phyloP scores from a whole-genome alignment of 352 stramenopile species.

The Elongisporangium prolatum region DNA sequence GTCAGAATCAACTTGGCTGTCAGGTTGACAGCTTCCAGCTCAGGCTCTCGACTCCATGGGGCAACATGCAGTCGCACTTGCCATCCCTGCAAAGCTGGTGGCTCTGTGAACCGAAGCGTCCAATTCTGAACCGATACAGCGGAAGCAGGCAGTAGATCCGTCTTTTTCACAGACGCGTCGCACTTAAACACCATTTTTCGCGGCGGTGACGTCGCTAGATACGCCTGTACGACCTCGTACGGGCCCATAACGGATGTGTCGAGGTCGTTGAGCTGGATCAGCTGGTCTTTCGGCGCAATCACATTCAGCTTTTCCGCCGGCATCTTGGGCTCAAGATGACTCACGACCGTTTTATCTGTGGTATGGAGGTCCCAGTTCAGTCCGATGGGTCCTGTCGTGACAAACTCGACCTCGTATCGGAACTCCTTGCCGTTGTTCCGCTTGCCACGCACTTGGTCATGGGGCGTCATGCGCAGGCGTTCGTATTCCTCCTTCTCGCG shows the following conservation, averaged over 20 bases:
- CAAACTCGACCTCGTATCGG: constrained; percentile 61
- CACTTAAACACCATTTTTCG: constrained; percentile 49
- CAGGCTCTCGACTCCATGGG: constrained; percentile 46
- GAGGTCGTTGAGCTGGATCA: constrained; percentile 64
- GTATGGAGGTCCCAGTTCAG: constrained; percentile 69
- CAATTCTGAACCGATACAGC: constrained; percentile 31
- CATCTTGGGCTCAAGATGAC: constrained; percentile 46
- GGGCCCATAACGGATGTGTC: constrained; percentile 53
- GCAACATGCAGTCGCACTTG: constrained; percentile 46
- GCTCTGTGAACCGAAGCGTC: constrained; percentile 41
- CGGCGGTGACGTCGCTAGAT: constrained; percentile 30
- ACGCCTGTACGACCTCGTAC: constrained; percentile 45
- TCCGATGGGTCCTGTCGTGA: constrained; percentile 45
- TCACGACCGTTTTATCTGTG: constrained; percentile 44
- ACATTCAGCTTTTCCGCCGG: constrained; percentile 40
- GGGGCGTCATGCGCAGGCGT: constrained; percentile 49
- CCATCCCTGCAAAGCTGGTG: constrained; percentile 43
- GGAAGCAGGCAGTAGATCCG: constrained; percentile 2
- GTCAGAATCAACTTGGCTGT: constrained; percentile 24
- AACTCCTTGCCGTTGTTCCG: constrained; percentile 47
- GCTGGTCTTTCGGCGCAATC: constrained; percentile 47
- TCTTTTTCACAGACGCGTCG: constrained; percentile 19
- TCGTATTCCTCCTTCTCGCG: constrained; percentile 40
- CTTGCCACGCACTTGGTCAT: constrained; percentile 31
- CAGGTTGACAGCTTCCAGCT: constrained; percentile 8